Conservation (phyloP, 2,329 filamentous ascomycete genomes). For the Seiridium cupressi region DNA sequence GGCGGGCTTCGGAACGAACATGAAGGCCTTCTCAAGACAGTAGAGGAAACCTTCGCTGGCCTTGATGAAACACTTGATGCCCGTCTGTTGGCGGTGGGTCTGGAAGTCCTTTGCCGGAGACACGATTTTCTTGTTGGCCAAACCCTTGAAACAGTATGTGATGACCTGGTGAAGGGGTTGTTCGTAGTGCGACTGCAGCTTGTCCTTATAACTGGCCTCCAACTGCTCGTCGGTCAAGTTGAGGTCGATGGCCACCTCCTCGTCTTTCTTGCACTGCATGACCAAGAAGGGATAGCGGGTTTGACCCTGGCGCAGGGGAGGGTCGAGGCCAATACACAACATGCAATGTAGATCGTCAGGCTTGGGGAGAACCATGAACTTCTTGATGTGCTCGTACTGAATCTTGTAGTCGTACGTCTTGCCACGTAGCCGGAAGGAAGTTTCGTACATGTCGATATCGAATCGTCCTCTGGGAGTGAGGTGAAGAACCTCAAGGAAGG, state of each 20-base stretch:
- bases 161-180: slow-evolving; percentile 91
- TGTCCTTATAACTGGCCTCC: slow-evolving; percentile 83
- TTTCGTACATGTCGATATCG: slow-evolving; percentile 99
- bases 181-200: slow-evolving; percentile 86
- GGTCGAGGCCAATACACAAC: slow-evolving; percentile 91
- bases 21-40: slow-evolving; percentile 96
- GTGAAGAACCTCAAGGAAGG: slow-evolving; percentile 94
- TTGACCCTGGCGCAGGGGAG: slow-evolving; percentile 92
- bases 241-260: slow-evolving; percentile 93
- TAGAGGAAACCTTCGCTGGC: slow-evolving; percentile 97
- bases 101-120: slow-evolving; percentile 92
- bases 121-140: slow-evolving; percentile 93
- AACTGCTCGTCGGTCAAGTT: slow-evolving; percentile 93
- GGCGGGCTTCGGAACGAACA: slow-evolving; percentile 97
- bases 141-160: slow-evolving; percentile 89
- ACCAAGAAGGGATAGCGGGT: slow-evolving; percentile 97
- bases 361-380: slow-evolving; percentile 97
- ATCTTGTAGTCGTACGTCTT: slow-evolving; percentile 99
- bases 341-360: slow-evolving; percentile 97
- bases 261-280: slow-evolving; percentile 98
- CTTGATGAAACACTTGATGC: slow-evolving; percentile 99
- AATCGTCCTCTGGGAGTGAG: slow-evolving; percentile 98
- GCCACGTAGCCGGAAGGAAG: slow-evolving; percentile 91
- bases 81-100: slow-evolving; percentile 88
- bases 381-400: slow-evolving; percentile 95